Conservation (phyloP, 768 basidiomycete genomes). For the Tulasnella sp. region DNA sequence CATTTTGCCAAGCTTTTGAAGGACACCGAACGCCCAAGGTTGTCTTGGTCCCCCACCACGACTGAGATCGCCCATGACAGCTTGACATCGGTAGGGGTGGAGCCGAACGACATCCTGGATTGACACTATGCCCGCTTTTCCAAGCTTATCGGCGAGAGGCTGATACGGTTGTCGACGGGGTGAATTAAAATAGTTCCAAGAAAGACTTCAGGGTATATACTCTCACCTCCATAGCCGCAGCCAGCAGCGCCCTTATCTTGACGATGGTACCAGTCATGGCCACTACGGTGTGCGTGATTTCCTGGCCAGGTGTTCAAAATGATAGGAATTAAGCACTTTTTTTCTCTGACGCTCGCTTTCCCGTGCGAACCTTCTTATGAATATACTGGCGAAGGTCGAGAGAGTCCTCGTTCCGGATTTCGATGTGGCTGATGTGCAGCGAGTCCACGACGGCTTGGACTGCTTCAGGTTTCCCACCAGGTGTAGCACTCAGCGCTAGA, state of each 20-base stretch:
- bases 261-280: slow-evolving; percentile 63
- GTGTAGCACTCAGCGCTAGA: slow-evolving; percentile 92
- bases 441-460: slow-evolving; percentile 89
- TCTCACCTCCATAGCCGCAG: slow-evolving; percentile 65
- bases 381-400: slow-evolving; percentile 82
- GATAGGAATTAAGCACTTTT: not conserved
- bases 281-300: slow-evolving; percentile 73
- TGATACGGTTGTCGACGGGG: not conserved
- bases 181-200: not conserved
- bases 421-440: slow-evolving; percentile 90
- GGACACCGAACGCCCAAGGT: slow-evolving; percentile 49
- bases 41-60: slow-evolving; percentile 34
- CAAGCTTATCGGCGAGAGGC: slow-evolving; percentile 33
- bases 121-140: slow-evolving; percentile 44
- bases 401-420: slow-evolving; percentile 88
- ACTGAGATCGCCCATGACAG: slow-evolving; percentile 38
- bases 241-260: slow-evolving; percentile 63
- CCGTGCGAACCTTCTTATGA: slow-evolving; percentile 67
- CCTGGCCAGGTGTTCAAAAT: slow-evolving; percentile 41
- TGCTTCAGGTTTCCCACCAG: slow-evolving; percentile 78
- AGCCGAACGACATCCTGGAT: slow-evolving; percentile 57
- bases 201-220: not conserved
- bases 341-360: no score
- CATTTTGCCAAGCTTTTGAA: slow-evolving; percentile 54
- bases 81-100: slow-evolving; percentile 60